phyloP scores from a whole-genome alignment of 768 basidiomycete species.

The Suillus weaverae region DNA sequence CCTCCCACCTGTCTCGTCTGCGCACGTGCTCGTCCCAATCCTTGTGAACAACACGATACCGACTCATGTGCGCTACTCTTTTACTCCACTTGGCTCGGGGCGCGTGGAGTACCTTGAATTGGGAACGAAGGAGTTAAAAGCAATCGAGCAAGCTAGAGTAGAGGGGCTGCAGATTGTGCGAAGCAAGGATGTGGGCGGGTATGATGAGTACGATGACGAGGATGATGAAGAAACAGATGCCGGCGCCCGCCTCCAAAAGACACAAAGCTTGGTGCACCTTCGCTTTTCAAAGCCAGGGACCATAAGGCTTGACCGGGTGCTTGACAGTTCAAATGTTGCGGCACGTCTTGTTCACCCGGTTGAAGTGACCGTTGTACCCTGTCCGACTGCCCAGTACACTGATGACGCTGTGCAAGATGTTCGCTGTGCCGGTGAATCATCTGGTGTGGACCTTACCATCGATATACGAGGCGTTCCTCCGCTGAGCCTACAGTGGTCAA shows the following conservation, averaged over 20 bases:
- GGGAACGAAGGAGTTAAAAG: constrained; percentile 61
- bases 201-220: constrained; percentile 75
- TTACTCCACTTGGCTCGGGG: constrained; percentile 58
- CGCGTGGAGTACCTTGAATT: constrained; percentile 58
- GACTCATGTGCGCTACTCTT: constrained; percentile 65
- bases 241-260: constrained; percentile 59
- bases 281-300: constrained; percentile 71
- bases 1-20: constrained; percentile 51
- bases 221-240: constrained; percentile 39
- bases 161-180: constrained; percentile 50
- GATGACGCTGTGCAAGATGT: constrained; percentile 45
- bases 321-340: constrained; percentile 67
- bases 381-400: constrained; percentile 72
- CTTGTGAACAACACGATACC: constrained; percentile 90
- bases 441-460: constrained; percentile 56
- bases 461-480: constrained; percentile 74
- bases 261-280: constrained; percentile 75
- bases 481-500: constrained; percentile 74
- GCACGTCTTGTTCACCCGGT: constrained; percentile 68
- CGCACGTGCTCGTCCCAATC: constrained; percentile 71
- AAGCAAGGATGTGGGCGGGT: constrained; percentile 42
- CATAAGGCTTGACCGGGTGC: constrained; percentile 70
- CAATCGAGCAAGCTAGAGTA: constrained; percentile 59
- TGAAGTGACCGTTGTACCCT: constrained; percentile 75
- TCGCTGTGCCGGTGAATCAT: constrained; percentile 70